Evolutionary conservation across 352 stramenopile genomes (phyloP).

Genomic region (Globisporangium echinulatum): DNA sequence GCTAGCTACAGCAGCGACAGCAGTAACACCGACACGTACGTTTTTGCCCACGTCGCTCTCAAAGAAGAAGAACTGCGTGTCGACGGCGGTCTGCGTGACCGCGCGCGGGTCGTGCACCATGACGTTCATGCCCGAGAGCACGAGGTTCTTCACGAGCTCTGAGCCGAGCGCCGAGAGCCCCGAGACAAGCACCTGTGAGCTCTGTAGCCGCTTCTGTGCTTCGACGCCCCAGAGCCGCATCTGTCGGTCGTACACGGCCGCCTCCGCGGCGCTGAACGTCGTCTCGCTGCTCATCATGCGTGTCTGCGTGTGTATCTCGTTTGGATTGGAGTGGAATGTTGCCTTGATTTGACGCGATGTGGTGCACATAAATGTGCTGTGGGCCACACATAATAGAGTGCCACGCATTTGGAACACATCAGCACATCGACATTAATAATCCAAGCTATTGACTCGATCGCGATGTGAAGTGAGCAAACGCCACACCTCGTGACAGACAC

Average conservation of each 20-base stretch:
- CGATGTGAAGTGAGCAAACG: too few relatives aligned
- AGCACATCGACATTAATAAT: too few relatives aligned
- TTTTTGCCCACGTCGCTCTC: constrained; percentile 67
- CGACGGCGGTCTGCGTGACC: constrained; percentile 40
- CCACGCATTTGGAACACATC: too few relatives aligned
- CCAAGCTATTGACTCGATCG: too few relatives aligned
- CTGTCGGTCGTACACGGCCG: constrained; percentile 97
- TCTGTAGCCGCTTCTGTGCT: constrained; percentile 91
- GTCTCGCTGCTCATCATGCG: neutral
- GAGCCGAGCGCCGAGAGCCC: constrained; percentile 78
- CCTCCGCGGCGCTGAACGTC: constrained; percentile 79
- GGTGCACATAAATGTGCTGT: too few relatives aligned
- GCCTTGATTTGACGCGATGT: neutral
- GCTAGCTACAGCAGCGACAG: neutral
- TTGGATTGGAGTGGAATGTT: neutral
- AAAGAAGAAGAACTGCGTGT: constrained; percentile 84
- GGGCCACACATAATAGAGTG: too few relatives aligned
- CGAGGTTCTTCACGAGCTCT: constrained; percentile 97
- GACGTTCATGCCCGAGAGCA: constrained; percentile 93
- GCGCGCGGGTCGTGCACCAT: constrained; percentile 85
- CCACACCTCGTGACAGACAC: too few relatives aligned
- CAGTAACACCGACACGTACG: constrained; percentile 19
- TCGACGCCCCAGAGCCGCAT: constrained; percentile 98
- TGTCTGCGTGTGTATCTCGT: neutral
- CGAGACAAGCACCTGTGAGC: constrained; percentile 84